These are phyloP conservation scores for Mycena chlorophos DNA, from an alignment of 768 basidiomycete genomes.

Conservation along the genomic window DNA sequence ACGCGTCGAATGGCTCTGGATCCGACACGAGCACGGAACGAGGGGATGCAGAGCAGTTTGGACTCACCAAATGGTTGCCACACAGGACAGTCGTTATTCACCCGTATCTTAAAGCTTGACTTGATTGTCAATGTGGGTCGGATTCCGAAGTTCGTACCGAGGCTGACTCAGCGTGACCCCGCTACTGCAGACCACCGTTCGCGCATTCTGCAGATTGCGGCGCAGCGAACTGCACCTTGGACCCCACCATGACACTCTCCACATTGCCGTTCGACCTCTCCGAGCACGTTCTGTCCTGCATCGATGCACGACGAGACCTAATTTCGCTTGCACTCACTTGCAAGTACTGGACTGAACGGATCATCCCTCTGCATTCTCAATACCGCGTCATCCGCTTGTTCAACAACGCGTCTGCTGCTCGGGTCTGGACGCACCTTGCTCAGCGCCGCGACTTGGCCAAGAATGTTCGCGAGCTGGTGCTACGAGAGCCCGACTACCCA, in stretches of 20 bases:
- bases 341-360: constrained; percentile 14
- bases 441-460: constrained; percentile 26
- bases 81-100: too few relatives aligned
- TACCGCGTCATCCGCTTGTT: constrained; percentile 27
- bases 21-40: too few relatives aligned
- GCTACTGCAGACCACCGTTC: too few relatives aligned
- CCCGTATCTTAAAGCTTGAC: too few relatives aligned
- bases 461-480: constrained; percentile 21
- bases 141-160: too few relatives aligned
- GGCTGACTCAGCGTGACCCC: too few relatives aligned
- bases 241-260: constrained; percentile 8
- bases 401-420: constrained; percentile 6
- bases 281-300: constrained; percentile 7
- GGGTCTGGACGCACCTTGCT: constrained; percentile 29
- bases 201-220: too few relatives aligned
- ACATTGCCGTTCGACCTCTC: constrained; percentile 10
- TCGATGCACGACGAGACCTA: constrained; percentile 11
- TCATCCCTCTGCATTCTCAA: constrained; percentile 29
- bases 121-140: too few relatives aligned
- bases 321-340: constrained; percentile 14
- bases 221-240: neutral
- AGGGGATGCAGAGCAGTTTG: too few relatives aligned
- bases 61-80: too few relatives aligned
- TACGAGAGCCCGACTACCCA: neutral
- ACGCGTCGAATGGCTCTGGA: too few relatives aligned